phyloP scores from a whole-genome alignment of 371 early-diverging fungal genomes.

The Quaeritorhiza haematococci region DNA sequence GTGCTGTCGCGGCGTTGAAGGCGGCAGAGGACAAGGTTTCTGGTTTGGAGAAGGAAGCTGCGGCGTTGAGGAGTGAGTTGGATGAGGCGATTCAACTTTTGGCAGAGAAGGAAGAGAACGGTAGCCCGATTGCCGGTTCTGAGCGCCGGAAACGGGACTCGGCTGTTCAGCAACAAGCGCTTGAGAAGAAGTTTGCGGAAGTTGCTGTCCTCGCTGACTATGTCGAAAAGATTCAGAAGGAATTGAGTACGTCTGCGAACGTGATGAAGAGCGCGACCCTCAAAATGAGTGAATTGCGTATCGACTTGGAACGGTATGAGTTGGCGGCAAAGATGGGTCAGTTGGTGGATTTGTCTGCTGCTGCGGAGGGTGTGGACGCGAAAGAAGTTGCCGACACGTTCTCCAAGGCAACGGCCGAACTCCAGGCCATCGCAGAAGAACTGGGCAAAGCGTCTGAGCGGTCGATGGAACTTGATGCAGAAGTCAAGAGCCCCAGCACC shows the following conservation, averaged over 20 bases:
- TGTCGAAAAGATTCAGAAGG: slow-evolving; percentile 15
- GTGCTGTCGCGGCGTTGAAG: background rate
- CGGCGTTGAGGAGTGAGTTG: slow-evolving; percentile 1
- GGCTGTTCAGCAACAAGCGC: background rate
- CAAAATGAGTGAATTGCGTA: no score
- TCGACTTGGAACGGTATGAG: no score
- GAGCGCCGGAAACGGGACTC: background rate
- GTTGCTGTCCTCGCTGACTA: background rate
- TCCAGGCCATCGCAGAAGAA: no score
- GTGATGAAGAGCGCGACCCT: no score
- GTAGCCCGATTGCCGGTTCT: background rate
- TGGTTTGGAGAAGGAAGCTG: background rate
- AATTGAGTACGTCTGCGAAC: no score
- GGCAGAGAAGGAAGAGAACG: background rate
- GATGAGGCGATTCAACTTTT: slow-evolving; percentile 12
- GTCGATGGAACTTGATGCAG: no score
- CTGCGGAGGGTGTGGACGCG: slow-evolving; percentile 21
- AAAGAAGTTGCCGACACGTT: no score
- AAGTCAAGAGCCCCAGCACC: no score
- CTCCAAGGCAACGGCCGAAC: no score
- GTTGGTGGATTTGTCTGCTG: slow-evolving; percentile 10
- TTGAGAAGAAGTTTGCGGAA: background rate
- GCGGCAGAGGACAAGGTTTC: background rate
- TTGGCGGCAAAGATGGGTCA: no score
- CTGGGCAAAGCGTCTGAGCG: no score